A percentile compares a stretch with the other conserved stretches of the same genome.
Evolutionary conservation across 345 rosid species (phyloP).

Genomic region (Psidium friedrichsthalianum): DNA sequence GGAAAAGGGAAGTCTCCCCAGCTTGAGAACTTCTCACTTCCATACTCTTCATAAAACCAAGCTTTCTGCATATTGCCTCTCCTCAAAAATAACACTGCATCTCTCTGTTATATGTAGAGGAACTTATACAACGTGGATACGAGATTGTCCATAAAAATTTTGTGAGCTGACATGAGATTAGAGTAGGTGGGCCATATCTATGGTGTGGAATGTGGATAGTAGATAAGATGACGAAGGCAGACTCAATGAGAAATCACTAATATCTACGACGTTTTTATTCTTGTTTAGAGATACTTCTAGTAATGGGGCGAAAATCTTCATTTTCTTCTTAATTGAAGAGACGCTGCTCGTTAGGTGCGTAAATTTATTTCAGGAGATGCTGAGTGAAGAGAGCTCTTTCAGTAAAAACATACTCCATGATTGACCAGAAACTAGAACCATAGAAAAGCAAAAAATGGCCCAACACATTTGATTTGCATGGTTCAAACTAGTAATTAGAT

Average conservation of each 20-base stretch:
- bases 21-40: slow-evolving; percentile 29
- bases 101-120: neutral
- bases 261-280: neutral
- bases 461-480: neutral
- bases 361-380: neutral
- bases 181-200: neutral
- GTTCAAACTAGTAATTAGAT: neutral
- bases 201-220: neutral
- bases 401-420: neutral
- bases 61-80: slow-evolving; percentile 20
- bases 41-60: slow-evolving; percentile 35
- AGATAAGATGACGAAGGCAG: neutral
- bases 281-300: neutral
- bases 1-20: slow-evolving; percentile 26
- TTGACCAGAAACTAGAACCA: neutral
- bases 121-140: neutral
- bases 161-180: neutral
- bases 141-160: neutral
- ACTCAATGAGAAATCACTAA: neutral
- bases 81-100: neutral
- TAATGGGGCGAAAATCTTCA: neutral
- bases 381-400: neutral
- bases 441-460: neutral
- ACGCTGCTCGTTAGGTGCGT: neutral
- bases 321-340: neutral